Conservation (phyloP, 495 filamentous ascomycete genomes). For the Trichocladium uniseriatum region DNA sequence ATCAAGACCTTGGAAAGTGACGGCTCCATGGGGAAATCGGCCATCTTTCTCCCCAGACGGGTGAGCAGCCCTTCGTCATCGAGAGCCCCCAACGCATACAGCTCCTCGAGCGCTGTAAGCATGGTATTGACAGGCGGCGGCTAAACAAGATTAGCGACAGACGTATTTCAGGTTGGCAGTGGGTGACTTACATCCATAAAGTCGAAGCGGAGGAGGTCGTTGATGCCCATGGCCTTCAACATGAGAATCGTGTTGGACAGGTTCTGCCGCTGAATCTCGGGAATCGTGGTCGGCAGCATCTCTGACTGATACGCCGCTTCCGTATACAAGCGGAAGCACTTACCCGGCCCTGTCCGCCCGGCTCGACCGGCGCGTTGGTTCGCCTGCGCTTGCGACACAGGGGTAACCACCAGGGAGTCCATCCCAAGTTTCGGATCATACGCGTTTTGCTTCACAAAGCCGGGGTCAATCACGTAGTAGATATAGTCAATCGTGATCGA, state of each 20-base stretch:
- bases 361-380: constrained; percentile 91
- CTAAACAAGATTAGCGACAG: constrained; percentile 2
- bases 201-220: constrained; percentile 93
- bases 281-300: constrained; percentile 92
- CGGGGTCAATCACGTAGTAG: constrained; percentile 94
- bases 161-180: background rate
- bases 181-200: constrained; percentile 71
- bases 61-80: constrained; percentile 96
- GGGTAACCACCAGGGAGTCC: constrained; percentile 91
- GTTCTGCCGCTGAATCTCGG: constrained; percentile 95
- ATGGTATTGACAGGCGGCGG: constrained; percentile 92
- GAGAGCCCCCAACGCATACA: constrained; percentile 84
- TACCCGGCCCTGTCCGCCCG: constrained; percentile 89
- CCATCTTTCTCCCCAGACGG: constrained; percentile 89
- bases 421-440: constrained; percentile 97
- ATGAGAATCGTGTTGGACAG: constrained; percentile 92
- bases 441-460: constrained; percentile 95
- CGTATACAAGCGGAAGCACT: constrained; percentile 93
- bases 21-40: constrained; percentile 90
- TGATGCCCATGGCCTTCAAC: constrained; percentile 99
- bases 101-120: constrained; percentile 89
- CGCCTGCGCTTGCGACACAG: constrained; percentile 93
- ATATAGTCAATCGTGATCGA: constrained; percentile 96
- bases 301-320: constrained; percentile 93
- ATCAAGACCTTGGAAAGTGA: constrained; percentile 84